Percentiles rank a stretch among this genome's conserved stretches.
Conservation (phyloP, 306 rosid species). For the Carpinus fangiana region DNA sequence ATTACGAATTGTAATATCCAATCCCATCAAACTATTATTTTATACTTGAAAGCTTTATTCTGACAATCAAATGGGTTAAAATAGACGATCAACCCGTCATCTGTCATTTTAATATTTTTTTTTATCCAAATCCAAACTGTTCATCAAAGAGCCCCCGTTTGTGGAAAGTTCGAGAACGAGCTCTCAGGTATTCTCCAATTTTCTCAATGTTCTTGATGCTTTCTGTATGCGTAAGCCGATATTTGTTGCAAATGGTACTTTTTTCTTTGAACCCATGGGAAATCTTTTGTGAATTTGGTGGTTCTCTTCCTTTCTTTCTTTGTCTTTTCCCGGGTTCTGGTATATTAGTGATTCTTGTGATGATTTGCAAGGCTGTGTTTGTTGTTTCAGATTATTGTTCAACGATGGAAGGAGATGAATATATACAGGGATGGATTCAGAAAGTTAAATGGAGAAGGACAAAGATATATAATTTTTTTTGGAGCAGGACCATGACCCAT, state of each 20-base stretch:
- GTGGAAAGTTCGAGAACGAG: slow-evolving; percentile 73
- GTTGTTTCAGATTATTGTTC: slow-evolving; percentile 67
- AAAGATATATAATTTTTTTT: too few species aligned
- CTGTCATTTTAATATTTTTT: too few species aligned
- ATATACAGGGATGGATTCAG: too few species aligned
- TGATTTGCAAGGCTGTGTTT: background rate
- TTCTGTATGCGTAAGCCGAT: background rate
- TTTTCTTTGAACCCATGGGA: background rate
- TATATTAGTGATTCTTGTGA: background rate
- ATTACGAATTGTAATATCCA: too few species aligned
- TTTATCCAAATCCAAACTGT: slow-evolving; percentile 50
- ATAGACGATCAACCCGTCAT: too few species aligned
- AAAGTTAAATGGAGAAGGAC: too few species aligned
- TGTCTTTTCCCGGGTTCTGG: background rate
- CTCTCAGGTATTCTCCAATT: slow-evolving; percentile 47
- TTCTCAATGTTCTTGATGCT: background rate
- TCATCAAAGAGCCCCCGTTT: slow-evolving; percentile 64
- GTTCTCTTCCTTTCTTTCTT: background rate
- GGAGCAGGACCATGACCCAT: too few species aligned
- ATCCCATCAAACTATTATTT: too few species aligned
- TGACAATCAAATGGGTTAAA: too few species aligned
- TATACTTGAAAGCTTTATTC: too few species aligned
- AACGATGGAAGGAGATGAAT: slow-evolving; percentile 42
- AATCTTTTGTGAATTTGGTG: background rate
- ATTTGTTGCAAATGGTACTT: background rate